Percentiles rank a stretch among this genome's conserved stretches.
Evolutionary conservation across 352 stramenopile species (phyloP).

Genomic region (Globisporangium uncinulatum): DNA sequence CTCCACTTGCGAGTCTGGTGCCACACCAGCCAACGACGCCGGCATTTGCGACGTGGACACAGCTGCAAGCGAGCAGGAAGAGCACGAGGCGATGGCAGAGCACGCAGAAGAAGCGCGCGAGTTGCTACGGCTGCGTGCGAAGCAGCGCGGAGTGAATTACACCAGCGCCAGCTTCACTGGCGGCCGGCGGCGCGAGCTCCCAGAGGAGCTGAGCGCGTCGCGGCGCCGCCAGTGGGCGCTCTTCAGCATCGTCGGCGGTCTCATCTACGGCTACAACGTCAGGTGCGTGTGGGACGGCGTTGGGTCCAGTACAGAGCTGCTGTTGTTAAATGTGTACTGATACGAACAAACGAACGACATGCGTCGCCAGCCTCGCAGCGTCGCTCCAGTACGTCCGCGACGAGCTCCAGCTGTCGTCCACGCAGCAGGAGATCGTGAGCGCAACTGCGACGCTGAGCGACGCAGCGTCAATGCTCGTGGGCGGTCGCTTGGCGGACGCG

Average conservation of each 20-base stretch:
- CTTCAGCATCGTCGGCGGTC: constrained; percentile 75
- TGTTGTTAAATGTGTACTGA: too few species aligned
- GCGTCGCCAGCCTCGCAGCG: constrained; percentile 40
- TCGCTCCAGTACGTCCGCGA: constrained; percentile 81
- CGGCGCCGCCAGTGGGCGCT: constrained; percentile 61
- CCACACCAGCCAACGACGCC: neutral
- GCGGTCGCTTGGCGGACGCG: constrained; percentile 57
- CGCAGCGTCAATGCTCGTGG: constrained; percentile 73
- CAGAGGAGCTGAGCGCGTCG: constrained; percentile 10
- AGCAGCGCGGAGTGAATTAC: constrained; percentile 5
- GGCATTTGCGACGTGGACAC: too few species aligned
- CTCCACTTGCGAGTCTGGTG: neutral
- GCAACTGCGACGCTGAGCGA: constrained; percentile 78
- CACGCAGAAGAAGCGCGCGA: constrained; percentile 51
- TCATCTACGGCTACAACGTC: constrained; percentile 89
- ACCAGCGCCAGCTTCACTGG: neutral
- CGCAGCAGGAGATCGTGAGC: constrained; percentile 68
- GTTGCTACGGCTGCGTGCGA: constrained; percentile 45
- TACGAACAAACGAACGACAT: too few species aligned
- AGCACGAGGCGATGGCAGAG: neutral
- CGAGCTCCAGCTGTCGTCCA: constrained; percentile 55
- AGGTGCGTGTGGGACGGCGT: constrained; percentile 17
- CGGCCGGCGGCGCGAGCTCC: constrained; percentile 8
- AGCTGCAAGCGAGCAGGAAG: neutral
- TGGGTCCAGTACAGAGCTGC: neutral